Conservation (phyloP, 139 green algal genomes). For the Desmodesmus armatus region DNA sequence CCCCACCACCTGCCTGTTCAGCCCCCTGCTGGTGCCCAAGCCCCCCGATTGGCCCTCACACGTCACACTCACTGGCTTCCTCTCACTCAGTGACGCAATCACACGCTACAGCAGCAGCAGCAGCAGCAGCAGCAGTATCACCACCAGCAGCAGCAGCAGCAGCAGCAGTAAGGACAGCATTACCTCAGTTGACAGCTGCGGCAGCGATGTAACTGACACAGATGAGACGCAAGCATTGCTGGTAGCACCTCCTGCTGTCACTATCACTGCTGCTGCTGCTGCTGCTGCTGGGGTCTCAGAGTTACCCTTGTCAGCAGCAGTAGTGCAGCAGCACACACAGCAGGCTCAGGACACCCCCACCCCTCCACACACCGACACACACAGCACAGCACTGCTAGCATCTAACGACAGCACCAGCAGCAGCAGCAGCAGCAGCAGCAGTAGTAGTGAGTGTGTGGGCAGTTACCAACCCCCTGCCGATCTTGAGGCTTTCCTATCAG, state of each 20-base stretch:
- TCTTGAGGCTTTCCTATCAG: not conserved
- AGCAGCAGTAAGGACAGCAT: not conserved
- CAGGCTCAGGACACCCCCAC: no score
- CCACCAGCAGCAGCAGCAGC: constrained; percentile 27
- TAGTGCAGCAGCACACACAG: not conserved
- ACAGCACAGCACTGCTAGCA: no score
- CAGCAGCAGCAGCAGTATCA: constrained; percentile 9
- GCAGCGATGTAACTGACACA: no score
- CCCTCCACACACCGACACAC: no score
- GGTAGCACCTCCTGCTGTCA: no score
- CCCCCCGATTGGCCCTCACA: constrained; percentile 25
- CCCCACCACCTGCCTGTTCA: constrained; percentile 38
- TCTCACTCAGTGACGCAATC: constrained; percentile 4
- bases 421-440: constrained; percentile 1
- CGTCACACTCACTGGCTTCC: constrained; percentile 21
- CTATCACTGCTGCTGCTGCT: not conserved
- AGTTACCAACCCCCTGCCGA: not conserved
- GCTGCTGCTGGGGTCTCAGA: not conserved
- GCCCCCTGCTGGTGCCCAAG: constrained; percentile 3
- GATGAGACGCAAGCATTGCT: no score
- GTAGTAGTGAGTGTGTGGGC: not conserved
- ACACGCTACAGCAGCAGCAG: not conserved
- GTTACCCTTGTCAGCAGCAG: not conserved
- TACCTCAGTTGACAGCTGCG: no score
- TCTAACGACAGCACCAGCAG: not conserved